Conservation (phyloP, 805 yeast genomes). For the Candida silvicultrix region DNA sequence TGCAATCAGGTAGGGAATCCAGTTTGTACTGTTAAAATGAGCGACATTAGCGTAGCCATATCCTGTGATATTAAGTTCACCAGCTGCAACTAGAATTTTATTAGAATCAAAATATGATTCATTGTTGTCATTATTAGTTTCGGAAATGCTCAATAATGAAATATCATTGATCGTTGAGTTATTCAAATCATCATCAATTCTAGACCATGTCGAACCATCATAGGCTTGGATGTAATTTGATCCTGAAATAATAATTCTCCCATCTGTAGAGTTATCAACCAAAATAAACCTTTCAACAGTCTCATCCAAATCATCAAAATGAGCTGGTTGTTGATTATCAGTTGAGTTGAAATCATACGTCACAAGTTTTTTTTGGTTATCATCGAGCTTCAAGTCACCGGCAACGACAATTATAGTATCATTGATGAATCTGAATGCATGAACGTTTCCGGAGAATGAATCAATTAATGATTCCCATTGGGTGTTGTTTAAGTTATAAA, state of each 20-base stretch:
- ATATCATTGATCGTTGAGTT: conserved; percentile 39
- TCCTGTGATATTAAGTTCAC: conserved; percentile 39
- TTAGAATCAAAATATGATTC: conserved; percentile 35
- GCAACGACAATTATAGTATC: conserved; percentile 34
- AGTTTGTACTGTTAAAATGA: conserved; percentile 52
- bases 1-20: conserved; percentile 62
- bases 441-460: conserved; percentile 44
- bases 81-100: conserved; percentile 50
- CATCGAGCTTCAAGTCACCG: conserved; percentile 47
- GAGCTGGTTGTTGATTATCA: conserved; percentile 19
- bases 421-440: conserved; percentile 43
- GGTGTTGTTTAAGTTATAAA: conserved; percentile 47
- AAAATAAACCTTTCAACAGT: conserved; percentile 37
- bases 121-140: conserved; percentile 23
- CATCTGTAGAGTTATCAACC: conserved; percentile 37
- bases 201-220: conserved; percentile 43
- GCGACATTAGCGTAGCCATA: conserved; percentile 61
- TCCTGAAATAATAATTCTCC: conserved; percentile 38
- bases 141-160: conserved; percentile 31
- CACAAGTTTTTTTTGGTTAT: conserved; percentile 35
- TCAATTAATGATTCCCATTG: conserved; percentile 44
- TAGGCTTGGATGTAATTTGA: conserved; percentile 28
- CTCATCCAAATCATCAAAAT: conserved; percentile 12
- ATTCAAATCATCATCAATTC: conserved; percentile 31
- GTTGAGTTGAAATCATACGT: conserved; percentile 46